These are phyloP conservation scores for Nevesoporus exiguus DNA, from an alignment of 768 basidiomycete genomes.

Conservation along the genomic window DNA sequence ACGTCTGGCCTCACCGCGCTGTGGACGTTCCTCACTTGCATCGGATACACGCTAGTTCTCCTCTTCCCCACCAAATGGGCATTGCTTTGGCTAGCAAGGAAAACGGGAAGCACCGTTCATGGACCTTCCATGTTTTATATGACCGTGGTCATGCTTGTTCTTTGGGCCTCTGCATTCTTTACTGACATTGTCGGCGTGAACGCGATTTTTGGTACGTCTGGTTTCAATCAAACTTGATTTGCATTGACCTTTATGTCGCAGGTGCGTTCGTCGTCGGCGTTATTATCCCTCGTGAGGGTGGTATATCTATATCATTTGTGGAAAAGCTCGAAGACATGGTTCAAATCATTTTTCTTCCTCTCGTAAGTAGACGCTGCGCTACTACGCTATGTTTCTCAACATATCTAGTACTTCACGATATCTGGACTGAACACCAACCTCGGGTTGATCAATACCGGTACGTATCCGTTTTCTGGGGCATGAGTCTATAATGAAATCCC, in stretches of 20 bases:
- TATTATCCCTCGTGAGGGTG: constrained; percentile 84
- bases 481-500: background rate
- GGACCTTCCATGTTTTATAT: constrained; percentile 88
- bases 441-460: constrained; percentile 75
- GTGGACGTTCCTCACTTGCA: constrained; percentile 75
- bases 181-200: constrained; percentile 95
- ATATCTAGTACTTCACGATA: constrained; percentile 80
- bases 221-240: background rate
- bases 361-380: constrained; percentile 47
- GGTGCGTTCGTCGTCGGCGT: constrained; percentile 81
- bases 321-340: constrained; percentile 97
- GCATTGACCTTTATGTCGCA: constrained; percentile 19
- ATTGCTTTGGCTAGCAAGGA: constrained; percentile 68
- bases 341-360: constrained; percentile 81
- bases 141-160: constrained; percentile 74
- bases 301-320: constrained; percentile 77
- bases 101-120: constrained; percentile 75
- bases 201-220: constrained; percentile 73
- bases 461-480: background rate
- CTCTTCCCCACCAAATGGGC: constrained; percentile 61
- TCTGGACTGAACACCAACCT: constrained; percentile 93
- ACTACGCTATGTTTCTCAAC: background rate
- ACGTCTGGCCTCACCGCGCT: constrained; percentile 78
- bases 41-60: constrained; percentile 79
- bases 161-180: constrained; percentile 89